These are phyloP conservation scores for Stemphylium lycopersici DNA, from an alignment of 2,329 filamentous ascomycete species.

Conservation along the genomic window DNA sequence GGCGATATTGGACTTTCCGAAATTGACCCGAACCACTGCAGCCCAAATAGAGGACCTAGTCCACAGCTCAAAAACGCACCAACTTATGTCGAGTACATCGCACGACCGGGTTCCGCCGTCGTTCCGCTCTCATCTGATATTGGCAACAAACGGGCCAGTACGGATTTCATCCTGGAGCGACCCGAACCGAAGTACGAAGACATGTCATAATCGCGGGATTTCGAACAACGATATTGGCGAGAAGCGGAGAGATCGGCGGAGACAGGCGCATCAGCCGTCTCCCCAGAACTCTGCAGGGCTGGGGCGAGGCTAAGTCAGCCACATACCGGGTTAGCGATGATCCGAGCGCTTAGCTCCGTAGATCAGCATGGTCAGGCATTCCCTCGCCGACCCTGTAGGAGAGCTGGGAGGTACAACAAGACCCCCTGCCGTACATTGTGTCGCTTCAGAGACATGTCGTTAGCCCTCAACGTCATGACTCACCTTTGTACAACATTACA, in stretches of 20 bases:
- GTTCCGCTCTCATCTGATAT: conserved; percentile 1
- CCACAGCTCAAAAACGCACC: neutral
- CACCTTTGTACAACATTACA: too few species aligned
- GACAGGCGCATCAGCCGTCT: neutral
- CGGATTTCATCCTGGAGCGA: neutral
- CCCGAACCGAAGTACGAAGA: neutral
- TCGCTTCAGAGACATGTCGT: too few species aligned
- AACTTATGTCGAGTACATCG: conserved; percentile 2
- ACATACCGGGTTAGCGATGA: too few species aligned
- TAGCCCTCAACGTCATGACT: too few species aligned
- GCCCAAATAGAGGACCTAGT: neutral
- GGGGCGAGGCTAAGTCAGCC: too few species aligned
- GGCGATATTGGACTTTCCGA: neutral
- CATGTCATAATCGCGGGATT: neutral
- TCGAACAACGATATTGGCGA: neutral
- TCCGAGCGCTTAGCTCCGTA: too few species aligned
- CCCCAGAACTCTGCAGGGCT: too few species aligned
- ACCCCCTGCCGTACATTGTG: too few species aligned
- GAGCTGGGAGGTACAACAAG: too few species aligned
- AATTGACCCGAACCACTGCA: neutral
- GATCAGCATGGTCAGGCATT: too few species aligned
- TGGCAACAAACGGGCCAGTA: neutral
- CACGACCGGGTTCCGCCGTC: conserved; percentile 4
- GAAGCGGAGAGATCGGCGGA: neutral
- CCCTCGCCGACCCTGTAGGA: too few species aligned